Base-by-base conservation (phyloP, 352 stramenopile genomes). In the Halophytophthora polymorphica region DNA sequence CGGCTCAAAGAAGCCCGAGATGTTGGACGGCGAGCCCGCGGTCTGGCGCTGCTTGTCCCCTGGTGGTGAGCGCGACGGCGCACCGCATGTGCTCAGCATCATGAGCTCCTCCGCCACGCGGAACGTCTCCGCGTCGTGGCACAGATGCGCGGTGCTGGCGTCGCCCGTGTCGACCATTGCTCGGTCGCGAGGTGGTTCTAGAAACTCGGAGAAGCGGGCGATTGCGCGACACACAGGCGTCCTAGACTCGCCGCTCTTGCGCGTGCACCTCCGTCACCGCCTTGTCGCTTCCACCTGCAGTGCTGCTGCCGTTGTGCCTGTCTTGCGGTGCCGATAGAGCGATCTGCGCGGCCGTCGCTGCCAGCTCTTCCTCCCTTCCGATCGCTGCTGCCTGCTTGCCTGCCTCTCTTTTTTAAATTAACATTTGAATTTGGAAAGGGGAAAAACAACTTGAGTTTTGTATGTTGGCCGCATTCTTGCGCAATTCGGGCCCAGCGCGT, bases 81-180 rank as follows among this genome's bases (percentile, higher is more conserved):
- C 39, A 47, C 45, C 40, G 21, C 53, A 55, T 38, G 47, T 68
- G 56, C 79, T 90, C 18, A 90, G 65, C 62, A 87, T 67, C 58
- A 90, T 88, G 50, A 90, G 75, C 65, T 90, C 79, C 44, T 87
- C 66, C 1, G 79, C 79, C 40, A 90, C 79, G 33, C 75, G 74
- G 55, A 90, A 88, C 17, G 75, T 90, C 54, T 90, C 79, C 15
- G 68, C 74, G 45, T 90, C 76, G 50, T 85, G 73, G 17, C 56
- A 49, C 35, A 65, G 23, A 12, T 56, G 37, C 38, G 45, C 38
- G 7, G 57, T 45, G 40, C 44, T 33, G 25, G 42, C 43, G 52
- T 41, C 51, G 41, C 28, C 34, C 21, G 56, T 56, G 51, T 78
- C 68, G 23, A 77, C 33, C 64, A 76, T 79, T 29, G 48, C 31